Evolutionary conservation across 2,329 filamentous ascomycete genomes (phyloP), one percentile per base, ranked within the genome.

Genomic region (Balansia obtecta): DNA sequence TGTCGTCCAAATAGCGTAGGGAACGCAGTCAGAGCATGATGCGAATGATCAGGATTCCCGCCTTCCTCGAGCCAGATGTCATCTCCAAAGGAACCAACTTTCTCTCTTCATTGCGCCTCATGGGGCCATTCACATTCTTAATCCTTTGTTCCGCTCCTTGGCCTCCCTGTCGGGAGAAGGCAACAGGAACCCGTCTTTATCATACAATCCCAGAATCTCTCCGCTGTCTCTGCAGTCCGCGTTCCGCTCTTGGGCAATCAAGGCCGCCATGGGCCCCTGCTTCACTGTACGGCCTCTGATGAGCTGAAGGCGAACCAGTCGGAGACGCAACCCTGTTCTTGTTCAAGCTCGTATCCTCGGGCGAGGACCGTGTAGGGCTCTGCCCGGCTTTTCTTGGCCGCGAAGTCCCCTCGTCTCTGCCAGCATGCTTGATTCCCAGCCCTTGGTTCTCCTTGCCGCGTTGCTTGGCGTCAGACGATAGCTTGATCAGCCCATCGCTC

Each of bases 161-260:
- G 46, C 41, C 41, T 65, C 60, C 52, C 64, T 58, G n/a, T 66
- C 66, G 2, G 70, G 71, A 27, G 70, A 71, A 32, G 61, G 60
- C 52, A 69, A 63, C 51, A 74, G 56, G 47, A 74, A 74, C 1
- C 71, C 72, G 30, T 74, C 69, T 46, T 64, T 59, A 52, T 74
- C 71, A 53, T 75, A 75, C 46, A 72, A 48, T 1, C 68, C 68
- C 32, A 70, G 51, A 34, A 68, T 73, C 18, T 71, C 69, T 1
- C 62, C 57, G 15, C 69, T 70, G 18, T 53, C 54, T 1, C 61
- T 53, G 11, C 49, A 50, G 10, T 44, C 20, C 27, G 55, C 45
- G 33, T 54, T 54, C 53, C 56, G 56, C 15, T 58, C 57, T 8
- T 59, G 60, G 2, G 54, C 52, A 5, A 57, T 52, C 13, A 63